Conservation (phyloP, 2,329 filamentous ascomycete species). For the Incumbomyces delicatus region DNA sequence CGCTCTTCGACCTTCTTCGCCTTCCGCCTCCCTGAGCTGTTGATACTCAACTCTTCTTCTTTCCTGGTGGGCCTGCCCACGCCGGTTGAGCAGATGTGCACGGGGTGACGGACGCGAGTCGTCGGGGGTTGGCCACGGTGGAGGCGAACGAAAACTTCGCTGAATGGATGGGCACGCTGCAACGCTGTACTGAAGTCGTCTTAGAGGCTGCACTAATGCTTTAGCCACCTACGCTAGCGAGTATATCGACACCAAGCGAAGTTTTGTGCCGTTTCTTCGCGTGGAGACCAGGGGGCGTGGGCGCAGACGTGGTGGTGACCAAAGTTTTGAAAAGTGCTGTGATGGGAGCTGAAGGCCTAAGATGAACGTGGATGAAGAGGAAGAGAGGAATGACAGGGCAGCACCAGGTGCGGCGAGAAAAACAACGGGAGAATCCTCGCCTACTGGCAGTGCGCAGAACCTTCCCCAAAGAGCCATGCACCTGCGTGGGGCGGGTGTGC, state of each 20-base stretch:
- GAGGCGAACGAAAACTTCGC: neutral
- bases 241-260: neutral
- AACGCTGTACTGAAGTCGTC: neutral
- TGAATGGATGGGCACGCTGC: neutral
- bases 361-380: neutral
- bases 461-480: neutral
- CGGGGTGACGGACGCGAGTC: neutral
- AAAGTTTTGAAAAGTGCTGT: neutral
- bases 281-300: neutral
- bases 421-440: neutral
- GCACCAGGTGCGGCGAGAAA: conserved; percentile 1
- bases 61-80: neutral
- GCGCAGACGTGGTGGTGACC: neutral
- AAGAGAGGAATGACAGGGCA: conserved; percentile 1
- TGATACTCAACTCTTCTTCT: neutral
- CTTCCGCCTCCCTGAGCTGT: neutral
- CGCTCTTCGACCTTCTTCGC: conserved; percentile 1
- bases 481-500: neutral
- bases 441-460: neutral
- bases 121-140: neutral
- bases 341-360: neutral
- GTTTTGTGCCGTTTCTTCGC: neutral
- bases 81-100: neutral
- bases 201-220: neutral
- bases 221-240: neutral